These are phyloP conservation scores for Chaetomium olivaceum DNA, from an alignment of 2,329 filamentous ascomycete species.

Conservation along the genomic window DNA sequence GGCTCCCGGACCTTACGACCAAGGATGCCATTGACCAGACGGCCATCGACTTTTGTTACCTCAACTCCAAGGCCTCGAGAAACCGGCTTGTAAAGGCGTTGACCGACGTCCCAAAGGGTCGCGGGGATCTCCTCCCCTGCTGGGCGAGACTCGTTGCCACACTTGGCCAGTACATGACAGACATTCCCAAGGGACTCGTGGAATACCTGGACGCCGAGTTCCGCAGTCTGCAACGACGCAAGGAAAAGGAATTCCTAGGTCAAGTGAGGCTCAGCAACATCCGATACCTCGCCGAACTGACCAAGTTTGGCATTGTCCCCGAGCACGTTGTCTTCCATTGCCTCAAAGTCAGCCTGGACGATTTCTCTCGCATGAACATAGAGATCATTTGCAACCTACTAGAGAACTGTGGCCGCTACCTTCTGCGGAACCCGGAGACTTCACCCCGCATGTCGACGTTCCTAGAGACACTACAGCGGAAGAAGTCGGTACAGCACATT, in stretches of 20 bases:
- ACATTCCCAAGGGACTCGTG: slow-evolving; percentile 88
- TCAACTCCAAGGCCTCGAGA: slow-evolving; percentile 96
- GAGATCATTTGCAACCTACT: slow-evolving; percentile 96
- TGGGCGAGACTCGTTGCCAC: slow-evolving; percentile 95
- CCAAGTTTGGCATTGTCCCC: slow-evolving; percentile 96
- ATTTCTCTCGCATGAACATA: slow-evolving; percentile 98
- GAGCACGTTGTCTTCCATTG: slow-evolving; percentile 99
- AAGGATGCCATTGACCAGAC: slow-evolving; percentile 91
- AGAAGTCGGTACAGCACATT: slow-evolving; percentile 93
- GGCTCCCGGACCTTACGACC: slow-evolving; percentile 85
- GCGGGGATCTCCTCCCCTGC: slow-evolving; percentile 83
- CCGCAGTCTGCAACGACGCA: slow-evolving; percentile 90
- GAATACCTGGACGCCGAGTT: slow-evolving; percentile 96
- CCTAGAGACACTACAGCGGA: slow-evolving; percentile 89
- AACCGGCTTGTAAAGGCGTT: slow-evolving; percentile 91
- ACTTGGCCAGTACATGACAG: slow-evolving; percentile 88
- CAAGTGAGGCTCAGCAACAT: slow-evolving; percentile 93
- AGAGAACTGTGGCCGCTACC: slow-evolving; percentile 93
- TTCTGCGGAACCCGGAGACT: slow-evolving; percentile 89
- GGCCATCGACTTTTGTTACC: slow-evolving; percentile 94
- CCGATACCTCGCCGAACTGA: slow-evolving; percentile 95
- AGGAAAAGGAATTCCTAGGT: slow-evolving; percentile 95
- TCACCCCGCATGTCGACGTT: slow-evolving; percentile 92
- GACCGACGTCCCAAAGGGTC: slow-evolving; percentile 91
- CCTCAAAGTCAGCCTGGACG: slow-evolving; percentile 93